A percentile compares a stretch with the other conserved stretches of the same genome.
Evolutionary conservation across 208 protist genomes (phyloP).

Genomic region (Trypanosoma avium): DNA sequence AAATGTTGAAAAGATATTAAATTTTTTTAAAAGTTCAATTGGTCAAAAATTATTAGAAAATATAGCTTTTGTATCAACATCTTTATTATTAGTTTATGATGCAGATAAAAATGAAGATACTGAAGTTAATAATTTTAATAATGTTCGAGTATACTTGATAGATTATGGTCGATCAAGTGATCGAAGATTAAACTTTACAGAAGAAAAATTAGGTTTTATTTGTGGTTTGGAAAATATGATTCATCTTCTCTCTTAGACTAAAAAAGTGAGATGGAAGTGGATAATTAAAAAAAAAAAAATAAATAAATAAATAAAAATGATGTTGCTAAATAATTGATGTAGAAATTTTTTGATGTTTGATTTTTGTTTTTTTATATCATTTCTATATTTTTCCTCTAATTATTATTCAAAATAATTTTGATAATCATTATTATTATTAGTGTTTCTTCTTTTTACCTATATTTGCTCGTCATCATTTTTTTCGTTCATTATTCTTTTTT

Average conservation of each 20-base stretch:
- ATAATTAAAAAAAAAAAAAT: neutral
- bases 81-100: conserved; percentile 72
- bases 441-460: conserved; percentile 11
- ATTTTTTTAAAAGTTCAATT: conserved; percentile 53
- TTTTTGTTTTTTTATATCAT: too few relatives aligned
- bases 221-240: conserved; percentile 42
- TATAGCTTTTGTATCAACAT: conserved; percentile 77
- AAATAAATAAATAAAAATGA: conserved; percentile 6
- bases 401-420: too few relatives aligned
- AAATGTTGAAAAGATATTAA: conserved; percentile 33
- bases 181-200: conserved; percentile 64
- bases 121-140: conserved; percentile 3
- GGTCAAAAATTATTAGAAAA: conserved; percentile 48
- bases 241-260: conserved; percentile 3
- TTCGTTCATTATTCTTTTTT: neutral
- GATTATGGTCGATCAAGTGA: conserved; percentile 65
- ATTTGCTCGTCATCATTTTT: neutral
- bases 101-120: conserved; percentile 8
- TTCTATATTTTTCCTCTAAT: too few relatives aligned
- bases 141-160: conserved; percentile 48
- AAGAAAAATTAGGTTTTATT: conserved; percentile 60
- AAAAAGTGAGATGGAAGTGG: neutral
- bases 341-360: conserved; percentile 16
- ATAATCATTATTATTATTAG: too few relatives aligned
- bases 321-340: conserved; percentile 6